These are phyloP conservation scores for Sphaerosporella brunnea DNA, from an alignment of 495 filamentous ascomycete genomes.

Conservation along the genomic window DNA sequence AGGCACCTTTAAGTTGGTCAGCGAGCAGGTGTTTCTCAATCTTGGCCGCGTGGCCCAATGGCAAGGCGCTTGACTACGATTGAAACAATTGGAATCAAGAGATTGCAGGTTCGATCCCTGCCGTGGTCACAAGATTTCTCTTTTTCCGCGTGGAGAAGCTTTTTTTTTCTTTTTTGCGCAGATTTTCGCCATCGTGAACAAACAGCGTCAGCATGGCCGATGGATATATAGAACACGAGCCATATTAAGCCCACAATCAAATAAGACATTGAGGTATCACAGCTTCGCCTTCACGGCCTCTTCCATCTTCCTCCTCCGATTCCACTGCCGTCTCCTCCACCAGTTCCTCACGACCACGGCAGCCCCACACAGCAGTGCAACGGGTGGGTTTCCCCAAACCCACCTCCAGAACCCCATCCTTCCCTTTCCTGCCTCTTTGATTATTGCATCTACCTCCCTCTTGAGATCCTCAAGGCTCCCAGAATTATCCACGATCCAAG, in stretches of 20 bases:
- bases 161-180: too few species aligned
- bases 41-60: neutral
- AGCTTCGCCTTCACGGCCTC: conserved; percentile 55
- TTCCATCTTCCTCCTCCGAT: conserved; percentile 40
- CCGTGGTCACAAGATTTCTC: conserved; percentile 9
- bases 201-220: too few species aligned
- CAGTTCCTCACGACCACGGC: conserved; percentile 53
- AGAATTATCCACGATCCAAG: conserved; percentile 81
- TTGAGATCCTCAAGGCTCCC: conserved; percentile 46
- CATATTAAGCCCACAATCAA: too few species aligned
- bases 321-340: conserved; percentile 50
- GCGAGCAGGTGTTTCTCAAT: too few species aligned
- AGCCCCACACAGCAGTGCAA: conserved; percentile 44
- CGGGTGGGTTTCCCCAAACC: conserved; percentile 53
- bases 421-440: conserved; percentile 42
- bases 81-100: conserved; percentile 22
- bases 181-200: too few species aligned
- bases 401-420: conserved; percentile 71
- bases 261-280: too few species aligned
- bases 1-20: too few species aligned
- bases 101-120: conserved; percentile 12
- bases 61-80: neutral
- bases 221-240: too few species aligned
- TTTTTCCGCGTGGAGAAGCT: too few species aligned
- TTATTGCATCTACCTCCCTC: conserved; percentile 38